phyloP scores from a whole-genome alignment of 2,329 filamentous ascomycete genomes.

The Alternaria sp. region DNA sequence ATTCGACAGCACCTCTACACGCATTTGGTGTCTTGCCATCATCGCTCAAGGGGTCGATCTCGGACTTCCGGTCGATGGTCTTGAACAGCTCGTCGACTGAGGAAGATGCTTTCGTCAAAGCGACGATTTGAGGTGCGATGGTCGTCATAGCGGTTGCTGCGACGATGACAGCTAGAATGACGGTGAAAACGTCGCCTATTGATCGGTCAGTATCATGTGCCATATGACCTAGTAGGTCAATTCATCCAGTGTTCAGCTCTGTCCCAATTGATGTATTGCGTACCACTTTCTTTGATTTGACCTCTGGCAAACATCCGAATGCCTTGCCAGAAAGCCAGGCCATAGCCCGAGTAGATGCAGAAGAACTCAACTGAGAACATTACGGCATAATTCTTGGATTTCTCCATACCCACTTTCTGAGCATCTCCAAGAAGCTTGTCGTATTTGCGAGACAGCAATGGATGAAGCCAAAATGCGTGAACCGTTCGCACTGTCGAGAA shows the following conservation, averaged over 20 bases:
- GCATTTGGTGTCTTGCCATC: constrained; percentile 32
- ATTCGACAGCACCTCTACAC: constrained; percentile 67
- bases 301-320: constrained; percentile 64
- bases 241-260: not conserved
- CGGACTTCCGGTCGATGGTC: constrained; percentile 81
- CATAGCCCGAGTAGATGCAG: constrained; percentile 57
- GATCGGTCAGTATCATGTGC: not conserved
- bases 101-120: constrained; percentile 54
- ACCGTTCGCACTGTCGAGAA: constrained; percentile 61
- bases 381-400: constrained; percentile 55
- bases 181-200: constrained; percentile 33
- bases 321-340: constrained; percentile 58
- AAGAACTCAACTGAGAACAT: constrained; percentile 57
- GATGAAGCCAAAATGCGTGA: constrained; percentile 57
- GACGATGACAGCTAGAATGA: constrained; percentile 48
- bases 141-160: constrained; percentile 77
- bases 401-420: constrained; percentile 56
- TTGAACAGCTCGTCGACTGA: constrained; percentile 47
- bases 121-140: constrained; percentile 88
- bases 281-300: constrained; percentile 59
- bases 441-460: constrained; percentile 56
- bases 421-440: constrained; percentile 55
- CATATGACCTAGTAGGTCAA: not conserved
- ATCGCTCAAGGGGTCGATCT: constrained; percentile 67
- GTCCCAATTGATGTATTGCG: constrained; percentile 24